Conservation (phyloP, 768 basidiomycete genomes). For the Trametes cinnabarina region DNA sequence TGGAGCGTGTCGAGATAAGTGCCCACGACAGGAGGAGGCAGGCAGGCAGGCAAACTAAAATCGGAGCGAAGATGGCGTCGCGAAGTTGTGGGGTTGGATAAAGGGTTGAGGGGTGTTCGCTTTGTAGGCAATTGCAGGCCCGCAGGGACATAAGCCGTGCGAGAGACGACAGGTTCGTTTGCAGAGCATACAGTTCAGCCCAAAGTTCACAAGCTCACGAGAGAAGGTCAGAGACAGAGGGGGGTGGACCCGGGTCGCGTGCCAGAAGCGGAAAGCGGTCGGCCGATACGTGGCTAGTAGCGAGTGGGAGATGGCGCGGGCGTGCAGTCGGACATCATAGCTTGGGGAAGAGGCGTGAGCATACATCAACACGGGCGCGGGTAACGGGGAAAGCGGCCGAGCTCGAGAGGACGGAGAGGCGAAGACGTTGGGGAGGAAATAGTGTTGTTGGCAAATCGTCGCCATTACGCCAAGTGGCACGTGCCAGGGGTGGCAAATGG, state of each 20-base stretch:
- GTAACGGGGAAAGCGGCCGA: no score
- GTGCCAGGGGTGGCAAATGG: not conserved
- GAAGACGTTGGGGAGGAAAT: conserved; percentile 13
- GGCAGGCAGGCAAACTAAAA: no score
- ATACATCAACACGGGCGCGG: no score
- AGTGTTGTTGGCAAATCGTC: not conserved
- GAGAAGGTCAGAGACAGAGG: not conserved
- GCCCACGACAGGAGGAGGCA: not conserved
- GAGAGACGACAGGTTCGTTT: no score
- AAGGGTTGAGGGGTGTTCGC: no score
- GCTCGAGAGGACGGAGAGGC: not conserved
- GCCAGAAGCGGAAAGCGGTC: not conserved
- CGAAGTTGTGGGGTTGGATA: conserved; percentile 5
- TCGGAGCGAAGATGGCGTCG: not conserved
- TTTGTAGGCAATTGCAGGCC: no score
- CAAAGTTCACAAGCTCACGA: not conserved
- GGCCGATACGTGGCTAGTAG: conserved; percentile 1
- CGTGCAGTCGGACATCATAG: not conserved
- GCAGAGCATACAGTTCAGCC: no score
- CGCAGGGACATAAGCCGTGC: not conserved
- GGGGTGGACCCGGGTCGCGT: not conserved
- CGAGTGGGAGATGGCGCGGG: not conserved
- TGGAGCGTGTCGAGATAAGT: not conserved
- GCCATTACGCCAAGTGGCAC: not conserved
- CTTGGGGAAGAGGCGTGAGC: not conserved